phyloP scores from a whole-genome alignment of 345 rosid genomes.

The Populus davidiana region DNA sequence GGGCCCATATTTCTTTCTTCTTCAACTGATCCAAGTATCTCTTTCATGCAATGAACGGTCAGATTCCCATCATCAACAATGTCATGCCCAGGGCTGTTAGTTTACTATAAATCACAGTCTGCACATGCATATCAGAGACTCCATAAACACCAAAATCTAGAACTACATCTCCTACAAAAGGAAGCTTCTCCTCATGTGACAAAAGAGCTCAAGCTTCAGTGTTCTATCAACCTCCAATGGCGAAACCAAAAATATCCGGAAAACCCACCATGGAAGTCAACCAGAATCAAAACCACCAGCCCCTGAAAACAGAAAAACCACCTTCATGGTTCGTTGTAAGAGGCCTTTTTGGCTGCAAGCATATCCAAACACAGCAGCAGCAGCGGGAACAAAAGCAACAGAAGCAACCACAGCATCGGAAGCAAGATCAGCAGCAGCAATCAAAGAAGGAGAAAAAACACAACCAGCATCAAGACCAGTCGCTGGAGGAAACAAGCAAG shows the following conservation, averaged over 20 bases:
- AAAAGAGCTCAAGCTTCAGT: background rate
- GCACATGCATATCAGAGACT: slow-evolving; percentile 2
- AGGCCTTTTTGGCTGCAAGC: slow-evolving; percentile 51
- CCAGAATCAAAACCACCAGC: slow-evolving; percentile 32
- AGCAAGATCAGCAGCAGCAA: slow-evolving; percentile 6
- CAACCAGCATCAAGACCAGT: slow-evolving; percentile 8
- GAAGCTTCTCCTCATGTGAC: slow-evolving; percentile 4
- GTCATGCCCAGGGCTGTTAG: background rate
- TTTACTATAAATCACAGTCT: background rate
- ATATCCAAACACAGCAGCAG: slow-evolving; percentile 32
- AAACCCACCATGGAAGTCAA: slow-evolving; percentile 34
- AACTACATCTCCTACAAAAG: background rate
- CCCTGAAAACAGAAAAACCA: slow-evolving; percentile 33
- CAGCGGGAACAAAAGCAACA: slow-evolving; percentile 11
- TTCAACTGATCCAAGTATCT: slow-evolving; percentile 7
- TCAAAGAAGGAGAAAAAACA: slow-evolving; percentile 3
- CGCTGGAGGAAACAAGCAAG: slow-evolving; percentile 39
- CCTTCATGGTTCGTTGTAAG: slow-evolving; percentile 55
- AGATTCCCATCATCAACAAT: slow-evolving; percentile 8
- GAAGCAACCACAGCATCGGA: background rate
- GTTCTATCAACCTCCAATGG: slow-evolving; percentile 34
- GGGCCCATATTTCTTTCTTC: slow-evolving; percentile 23
- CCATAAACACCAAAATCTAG: slow-evolving; percentile 10
- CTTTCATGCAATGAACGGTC: slow-evolving; percentile 19
- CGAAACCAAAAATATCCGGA: slow-evolving; percentile 32